Percentiles rank a stretch among this genome's conserved stretches.
Conservation (phyloP, 2,329 filamentous ascomycete species). For the Catunica adiposa region DNA sequence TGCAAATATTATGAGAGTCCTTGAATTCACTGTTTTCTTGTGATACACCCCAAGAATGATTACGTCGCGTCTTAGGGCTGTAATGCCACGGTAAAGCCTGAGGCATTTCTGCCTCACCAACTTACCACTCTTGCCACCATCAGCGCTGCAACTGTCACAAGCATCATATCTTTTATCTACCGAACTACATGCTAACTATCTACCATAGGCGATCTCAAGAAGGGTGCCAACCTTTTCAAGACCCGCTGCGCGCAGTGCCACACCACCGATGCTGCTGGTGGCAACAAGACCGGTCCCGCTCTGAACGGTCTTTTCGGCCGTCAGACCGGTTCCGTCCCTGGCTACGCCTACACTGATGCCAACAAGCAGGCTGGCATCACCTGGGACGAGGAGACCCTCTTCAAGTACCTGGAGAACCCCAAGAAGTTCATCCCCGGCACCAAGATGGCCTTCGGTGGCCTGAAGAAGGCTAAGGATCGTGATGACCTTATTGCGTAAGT, state of each 20-base stretch:
- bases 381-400: conserved; percentile 79
- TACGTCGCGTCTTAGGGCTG: too few species aligned
- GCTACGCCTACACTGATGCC: conserved; percentile 96
- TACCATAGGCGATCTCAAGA: conserved; percentile 68
- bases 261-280: conserved; percentile 75
- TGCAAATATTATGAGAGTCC: too few species aligned
- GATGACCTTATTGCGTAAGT: conserved; percentile 96
- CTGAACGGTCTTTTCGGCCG: conserved; percentile 96
- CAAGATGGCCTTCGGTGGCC: conserved; percentile 99
- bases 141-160: too few species aligned
- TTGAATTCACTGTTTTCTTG: too few species aligned
- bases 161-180: too few species aligned
- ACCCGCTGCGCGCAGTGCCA: conserved; percentile 98
- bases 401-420: conserved; percentile 98
- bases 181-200: background rate
- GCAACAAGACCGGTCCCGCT: conserved; percentile 96
- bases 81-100: too few species aligned
- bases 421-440: conserved; percentile 99
- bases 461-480: conserved; percentile 99
- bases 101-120: too few species aligned
- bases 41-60: too few species aligned
- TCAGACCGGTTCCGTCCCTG: conserved; percentile 77
- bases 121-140: too few species aligned
- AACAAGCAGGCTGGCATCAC: conserved; percentile 93
- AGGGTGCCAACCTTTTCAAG: conserved; percentile 99